Base-by-base conservation (phyloP, 2,329 filamentous ascomycete genomes). In the Trichophaea hybrida region DNA sequence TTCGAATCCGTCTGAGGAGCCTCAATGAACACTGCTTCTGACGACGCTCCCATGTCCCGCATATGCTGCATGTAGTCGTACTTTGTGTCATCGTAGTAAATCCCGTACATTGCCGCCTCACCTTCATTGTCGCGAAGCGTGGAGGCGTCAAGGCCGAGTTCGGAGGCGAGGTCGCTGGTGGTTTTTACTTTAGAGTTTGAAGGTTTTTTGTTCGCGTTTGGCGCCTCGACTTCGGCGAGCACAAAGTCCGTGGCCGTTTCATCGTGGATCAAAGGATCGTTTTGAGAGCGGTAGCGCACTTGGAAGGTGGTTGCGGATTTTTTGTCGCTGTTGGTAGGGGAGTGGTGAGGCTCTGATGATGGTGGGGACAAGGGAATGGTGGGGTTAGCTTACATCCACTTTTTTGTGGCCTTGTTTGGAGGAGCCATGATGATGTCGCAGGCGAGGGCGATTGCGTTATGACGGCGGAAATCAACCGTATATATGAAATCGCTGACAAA, bases 21-120 rank as follows among this genome's bases (percentile, higher is more conserved):
- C 63, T 96, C 89, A 43, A 98, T 79, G 70, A 94, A 97, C 52
- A 90, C 83, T 34, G 85, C 81, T 58, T 89, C 84, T 34, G 86
- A 86, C 5, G 80, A 74, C 1, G 70, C 70, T 48, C 84, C 84
- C n/a, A 98, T 75, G 68, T 97, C 93, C 58, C 89, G 85, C 78
- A 98, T 76, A 73, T 98, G 93, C 73, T 98, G 93, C 93, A 98
- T 98, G 75, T 98, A 98, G 73, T 98, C 93, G 74, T 98, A 98
- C 70, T 88, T 81, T 65, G 87, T 85, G 74, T 98, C 93, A 73
- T 98, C 94, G 72, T 80, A 98, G 77, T 86, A 98, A 65, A 98
- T 81, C 65, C 93, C 93, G 73, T 96, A 82, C 71, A 86, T 87
- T 66, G 94, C 93, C 6, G 94, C 93, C 74, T 98, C 90, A 68